A percentile compares a stretch with the other conserved stretches of the same genome.
Conservation (phyloP, 192 early-diverging fungal genomes). For the Backusella australiensis region DNA sequence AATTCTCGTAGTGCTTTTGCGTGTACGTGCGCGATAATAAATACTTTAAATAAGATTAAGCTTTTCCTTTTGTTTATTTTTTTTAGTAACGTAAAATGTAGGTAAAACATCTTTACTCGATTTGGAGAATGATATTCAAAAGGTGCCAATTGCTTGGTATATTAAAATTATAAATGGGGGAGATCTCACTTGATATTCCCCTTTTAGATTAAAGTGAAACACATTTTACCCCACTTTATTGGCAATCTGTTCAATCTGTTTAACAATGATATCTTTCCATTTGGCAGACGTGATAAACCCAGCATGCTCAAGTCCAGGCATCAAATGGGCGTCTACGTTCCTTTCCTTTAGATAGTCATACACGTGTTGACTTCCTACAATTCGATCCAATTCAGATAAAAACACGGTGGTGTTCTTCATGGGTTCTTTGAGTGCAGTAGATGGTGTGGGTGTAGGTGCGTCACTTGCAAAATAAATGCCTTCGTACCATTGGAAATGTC, state of each 20-base stretch:
- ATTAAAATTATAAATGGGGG: not conserved
- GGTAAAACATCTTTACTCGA: no score
- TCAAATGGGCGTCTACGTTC: conserved; percentile 38
- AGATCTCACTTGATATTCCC: not conserved
- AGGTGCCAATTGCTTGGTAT: not conserved
- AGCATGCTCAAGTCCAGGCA: conserved; percentile 49
- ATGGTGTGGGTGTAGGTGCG: not conserved
- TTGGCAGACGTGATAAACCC: conserved; percentile 34
- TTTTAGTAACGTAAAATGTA: no score
- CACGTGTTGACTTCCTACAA: conserved; percentile 37
- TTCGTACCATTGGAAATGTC: conserved; percentile 53
- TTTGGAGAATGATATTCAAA: not conserved
- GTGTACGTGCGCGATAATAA: not conserved
- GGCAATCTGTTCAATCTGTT: conserved; percentile 16
- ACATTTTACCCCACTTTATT: conserved; percentile 4
- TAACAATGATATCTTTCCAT: conserved; percentile 19
- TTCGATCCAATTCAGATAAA: conserved; percentile 44
- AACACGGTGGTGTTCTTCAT: conserved; percentile 33
- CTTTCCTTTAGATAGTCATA: conserved; percentile 35
- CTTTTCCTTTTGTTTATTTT: not conserved
- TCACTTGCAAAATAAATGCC: conserved; percentile 32
- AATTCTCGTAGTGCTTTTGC: not conserved
- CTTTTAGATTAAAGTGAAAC: not conserved
- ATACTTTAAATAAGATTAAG: not conserved
- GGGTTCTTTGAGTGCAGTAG: not conserved